Evolutionary conservation across 345 rosid genomes (phyloP).

Genomic region (Linum lewisii): DNA sequence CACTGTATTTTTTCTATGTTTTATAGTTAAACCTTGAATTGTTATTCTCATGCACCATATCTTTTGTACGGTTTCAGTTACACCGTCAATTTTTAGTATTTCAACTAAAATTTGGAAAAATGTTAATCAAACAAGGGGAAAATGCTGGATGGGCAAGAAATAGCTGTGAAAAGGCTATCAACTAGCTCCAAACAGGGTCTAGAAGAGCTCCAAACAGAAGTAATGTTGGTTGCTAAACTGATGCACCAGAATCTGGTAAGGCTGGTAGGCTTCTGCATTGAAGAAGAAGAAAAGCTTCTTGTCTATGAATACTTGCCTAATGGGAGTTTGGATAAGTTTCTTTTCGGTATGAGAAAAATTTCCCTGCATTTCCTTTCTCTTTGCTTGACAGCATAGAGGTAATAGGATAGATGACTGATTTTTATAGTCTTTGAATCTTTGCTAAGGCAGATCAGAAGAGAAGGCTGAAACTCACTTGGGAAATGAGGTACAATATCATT

Average conservation of each 20-base stretch:
- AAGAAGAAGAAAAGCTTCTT: constrained; percentile 6
- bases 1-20: too few relatives aligned
- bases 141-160: neutral
- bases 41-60: too few relatives aligned
- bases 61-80: too few relatives aligned
- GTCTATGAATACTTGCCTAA: constrained; percentile 4
- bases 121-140: neutral
- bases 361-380: neutral
- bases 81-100: too few relatives aligned
- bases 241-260: neutral
- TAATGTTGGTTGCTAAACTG: neutral
- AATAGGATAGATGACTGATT: neutral
- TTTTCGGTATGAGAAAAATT: neutral
- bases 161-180: constrained; percentile 7
- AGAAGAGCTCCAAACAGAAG: constrained; percentile 3
- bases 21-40: too few relatives aligned
- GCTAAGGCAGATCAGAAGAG: neutral
- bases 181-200: constrained; percentile 1
- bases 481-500: constrained; percentile 2
- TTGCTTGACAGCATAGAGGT: neutral
- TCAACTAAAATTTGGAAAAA: too few relatives aligned
- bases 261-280: constrained; percentile 1
- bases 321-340: constrained; percentile 2
- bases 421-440: neutral
- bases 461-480: neutral